phyloP scores from a whole-genome alignment of 768 basidiomycete genomes.

The Auriscalpium vulgare region DNA sequence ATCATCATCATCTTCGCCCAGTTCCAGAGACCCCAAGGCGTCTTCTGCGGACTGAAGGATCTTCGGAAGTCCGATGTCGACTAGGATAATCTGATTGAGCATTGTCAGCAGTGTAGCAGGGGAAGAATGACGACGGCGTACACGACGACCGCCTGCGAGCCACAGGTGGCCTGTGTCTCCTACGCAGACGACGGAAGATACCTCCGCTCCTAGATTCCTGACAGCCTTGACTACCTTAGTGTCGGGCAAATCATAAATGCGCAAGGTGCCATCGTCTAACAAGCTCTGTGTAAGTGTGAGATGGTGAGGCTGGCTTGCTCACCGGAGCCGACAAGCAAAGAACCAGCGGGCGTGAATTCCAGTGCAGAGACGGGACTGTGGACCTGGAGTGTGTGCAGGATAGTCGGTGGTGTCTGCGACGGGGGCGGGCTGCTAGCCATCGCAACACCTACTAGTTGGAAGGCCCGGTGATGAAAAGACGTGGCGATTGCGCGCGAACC shows the following conservation, averaged over 20 bases:
- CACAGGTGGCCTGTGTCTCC: constrained; percentile 44
- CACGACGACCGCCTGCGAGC: constrained; percentile 58
- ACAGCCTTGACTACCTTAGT: constrained; percentile 11
- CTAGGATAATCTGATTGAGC: constrained; percentile 25
- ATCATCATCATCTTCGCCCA: constrained; percentile 48
- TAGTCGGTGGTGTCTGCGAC: too few species aligned
- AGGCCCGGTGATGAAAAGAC: too few species aligned
- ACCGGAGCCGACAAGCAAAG: constrained; percentile 51
- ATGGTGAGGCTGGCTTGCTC: constrained; percentile 9
- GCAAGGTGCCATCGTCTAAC: constrained; percentile 23
- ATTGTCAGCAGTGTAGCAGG: background rate
- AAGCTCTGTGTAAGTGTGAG: constrained; percentile 32
- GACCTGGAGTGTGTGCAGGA: too few species aligned
- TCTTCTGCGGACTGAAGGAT: constrained; percentile 49
- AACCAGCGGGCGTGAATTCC: too few species aligned
- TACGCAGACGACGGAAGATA: constrained; percentile 54
- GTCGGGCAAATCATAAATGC: constrained; percentile 9
- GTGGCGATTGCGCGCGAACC: too few species aligned
- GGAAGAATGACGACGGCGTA: constrained; percentile 21
- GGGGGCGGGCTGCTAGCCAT: too few species aligned
- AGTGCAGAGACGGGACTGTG: too few species aligned
- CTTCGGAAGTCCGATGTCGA: constrained; percentile 39
- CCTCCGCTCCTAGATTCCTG: constrained; percentile 33
- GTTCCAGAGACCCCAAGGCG: constrained; percentile 34
- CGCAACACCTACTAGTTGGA: too few species aligned